Evolutionary conservation across 768 basidiomycete genomes (phyloP).

Genomic region (Hericium rajendrae): DNA sequence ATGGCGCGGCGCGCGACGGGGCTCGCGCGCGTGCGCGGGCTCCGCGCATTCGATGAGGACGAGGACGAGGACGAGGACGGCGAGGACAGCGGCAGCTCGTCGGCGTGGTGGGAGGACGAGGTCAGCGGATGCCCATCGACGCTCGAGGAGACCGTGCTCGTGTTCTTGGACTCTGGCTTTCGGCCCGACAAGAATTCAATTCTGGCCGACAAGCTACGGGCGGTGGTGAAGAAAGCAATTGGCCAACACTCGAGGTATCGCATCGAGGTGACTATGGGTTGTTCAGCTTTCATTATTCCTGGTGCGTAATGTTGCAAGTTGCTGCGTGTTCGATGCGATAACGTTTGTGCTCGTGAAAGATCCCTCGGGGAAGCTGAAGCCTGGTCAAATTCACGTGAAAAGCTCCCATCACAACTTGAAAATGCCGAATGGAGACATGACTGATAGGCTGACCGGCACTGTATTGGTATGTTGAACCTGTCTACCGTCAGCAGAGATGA

Average conservation of each 20-base stretch:
- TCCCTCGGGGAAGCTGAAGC: slow-evolving; percentile 36
- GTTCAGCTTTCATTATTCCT: slow-evolving; percentile 53
- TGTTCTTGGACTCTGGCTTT: slow-evolving; percentile 51
- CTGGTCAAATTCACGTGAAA: slow-evolving; percentile 50
- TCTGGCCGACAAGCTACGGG: slow-evolving; percentile 43
- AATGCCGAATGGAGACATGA: slow-evolving; percentile 31
- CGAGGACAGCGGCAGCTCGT: slow-evolving; percentile 30
- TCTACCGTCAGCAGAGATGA: too few relatives aligned
- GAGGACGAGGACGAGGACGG: slow-evolving; percentile 17
- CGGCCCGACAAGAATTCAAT: slow-evolving; percentile 37
- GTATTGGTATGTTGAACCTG: slow-evolving; percentile 34
- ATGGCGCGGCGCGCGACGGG: slow-evolving; percentile 16
- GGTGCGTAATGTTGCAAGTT: slow-evolving; percentile 21
- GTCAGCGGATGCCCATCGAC: slow-evolving; percentile 49
- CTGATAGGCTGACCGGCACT: slow-evolving; percentile 45
- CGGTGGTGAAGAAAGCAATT: slow-evolving; percentile 36
- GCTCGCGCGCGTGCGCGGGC: slow-evolving; percentile 20
- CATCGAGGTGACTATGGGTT: slow-evolving; percentile 48
- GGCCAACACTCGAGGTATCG: slow-evolving; percentile 33
- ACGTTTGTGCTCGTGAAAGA: slow-evolving; percentile 27
- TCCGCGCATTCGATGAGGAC: slow-evolving; percentile 11
- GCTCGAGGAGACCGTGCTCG: slow-evolving; percentile 53
- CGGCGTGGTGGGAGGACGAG: slow-evolving; percentile 63
- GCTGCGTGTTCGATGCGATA: too few relatives aligned
- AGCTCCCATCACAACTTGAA: slow-evolving; percentile 34